Base-by-base conservation (phyloP, 805 yeast genomes). In the Lipomyces chichibuensis region DNA sequence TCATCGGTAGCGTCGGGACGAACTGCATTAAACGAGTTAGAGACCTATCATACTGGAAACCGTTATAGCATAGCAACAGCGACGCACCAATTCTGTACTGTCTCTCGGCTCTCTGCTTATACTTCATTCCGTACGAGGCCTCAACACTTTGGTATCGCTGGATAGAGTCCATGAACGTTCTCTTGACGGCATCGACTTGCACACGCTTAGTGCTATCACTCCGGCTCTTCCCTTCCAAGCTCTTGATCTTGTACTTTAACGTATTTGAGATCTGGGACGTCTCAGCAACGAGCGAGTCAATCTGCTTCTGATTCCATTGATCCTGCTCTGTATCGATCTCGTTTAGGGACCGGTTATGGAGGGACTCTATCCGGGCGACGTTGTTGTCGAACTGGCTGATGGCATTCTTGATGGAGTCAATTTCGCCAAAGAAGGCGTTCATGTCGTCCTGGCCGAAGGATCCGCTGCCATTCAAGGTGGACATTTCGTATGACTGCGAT, bases 131-230 rank as follows among this genome's bases (percentile, higher is more conserved):
- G 82, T 91, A 92, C 74, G 89, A 86, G 69, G 91, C 92, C 80
- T 95, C 98, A 71, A 91, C 86, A 74, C 87, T 84, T 79, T 96
- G 87, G 81, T 91, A 92, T 76, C 87, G 92, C 79, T 92, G 95
- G 76, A 95, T 94, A 66, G 89, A 84, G 71, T 87, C 86, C 84
- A 93, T 86, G 77, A 95, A 95, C 76, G 89, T 87, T 75, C 87
- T 88, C 82, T 96, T 90, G 64, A 89, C 84, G 75, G 89, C 89
- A 77, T 93, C 97, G 56, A 96, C 96, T 82, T 95, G 98, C 69
- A 90, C 91, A 75, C 87, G 87, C 79, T 91, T 92, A 74, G 95
- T 90, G 57, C 86, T 81, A 80, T 92, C 97, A 55, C 35, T 65
- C 49, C 65, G 64, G 55, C 67, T 65, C 67, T 75, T 75, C 69